These are phyloP conservation scores for Triangularia setosa DNA, from an alignment of 2,329 filamentous ascomycete genomes.

Conservation along the genomic window DNA sequence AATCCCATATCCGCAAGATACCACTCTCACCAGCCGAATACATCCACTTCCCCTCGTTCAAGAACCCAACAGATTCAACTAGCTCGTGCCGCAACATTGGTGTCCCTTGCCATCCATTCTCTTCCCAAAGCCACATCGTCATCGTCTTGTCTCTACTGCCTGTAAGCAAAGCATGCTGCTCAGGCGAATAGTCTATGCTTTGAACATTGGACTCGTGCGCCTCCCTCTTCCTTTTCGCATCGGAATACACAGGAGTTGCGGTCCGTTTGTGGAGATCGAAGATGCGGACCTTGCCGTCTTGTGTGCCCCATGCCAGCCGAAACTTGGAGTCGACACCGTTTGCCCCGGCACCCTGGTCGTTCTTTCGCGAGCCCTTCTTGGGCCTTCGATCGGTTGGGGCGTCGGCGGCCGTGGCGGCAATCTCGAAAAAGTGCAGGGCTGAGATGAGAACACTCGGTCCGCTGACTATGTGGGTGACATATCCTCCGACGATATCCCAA, in stretches of 20 bases:
- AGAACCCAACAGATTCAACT: conserved; percentile 78
- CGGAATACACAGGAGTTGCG: conserved; percentile 57
- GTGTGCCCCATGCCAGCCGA: conserved; percentile 82
- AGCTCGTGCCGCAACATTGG: conserved; percentile 84
- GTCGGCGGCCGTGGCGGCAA: conserved; percentile 46
- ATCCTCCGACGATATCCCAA: conserved; percentile 90
- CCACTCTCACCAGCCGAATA: conserved; percentile 85
- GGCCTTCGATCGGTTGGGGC: conserved; percentile 36
- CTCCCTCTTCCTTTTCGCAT: conserved; percentile 51
- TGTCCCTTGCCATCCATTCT: conserved; percentile 74
- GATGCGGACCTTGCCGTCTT: conserved; percentile 87
- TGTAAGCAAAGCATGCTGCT: conserved; percentile 73
- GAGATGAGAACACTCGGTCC: conserved; percentile 90
- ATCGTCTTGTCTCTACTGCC: conserved; percentile 90
- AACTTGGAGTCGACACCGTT: conserved; percentile 55
- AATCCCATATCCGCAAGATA: conserved; percentile 77
- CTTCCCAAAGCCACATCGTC: conserved; percentile 93
- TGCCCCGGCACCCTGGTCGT: conserved; percentile 38
- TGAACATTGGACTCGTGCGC: conserved; percentile 96
- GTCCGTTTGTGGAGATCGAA: conserved; percentile 88
- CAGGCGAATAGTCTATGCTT: conserved; percentile 72
- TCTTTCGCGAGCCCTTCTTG: conserved; percentile 42
- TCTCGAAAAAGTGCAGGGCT: conserved; percentile 85
- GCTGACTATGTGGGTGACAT: conserved; percentile 90
- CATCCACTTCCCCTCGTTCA: conserved; percentile 65